Percentiles rank a stretch among this genome's conserved stretches.
phyloP scores from a whole-genome alignment of 176 grass and related monocot species.

The Musa troglodytarum region DNA sequence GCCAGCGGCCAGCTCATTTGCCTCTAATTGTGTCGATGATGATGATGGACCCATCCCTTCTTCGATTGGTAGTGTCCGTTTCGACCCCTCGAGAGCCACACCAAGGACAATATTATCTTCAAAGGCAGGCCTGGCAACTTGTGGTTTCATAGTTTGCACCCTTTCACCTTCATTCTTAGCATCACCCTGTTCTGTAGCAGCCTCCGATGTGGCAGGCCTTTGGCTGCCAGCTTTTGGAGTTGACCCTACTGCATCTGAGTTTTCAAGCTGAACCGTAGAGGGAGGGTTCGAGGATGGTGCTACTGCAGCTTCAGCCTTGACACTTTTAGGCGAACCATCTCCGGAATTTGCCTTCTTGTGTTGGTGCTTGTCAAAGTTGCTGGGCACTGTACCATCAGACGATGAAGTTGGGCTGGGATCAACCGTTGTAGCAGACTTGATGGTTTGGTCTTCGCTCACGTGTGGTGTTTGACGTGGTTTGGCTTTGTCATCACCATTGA shows the following conservation, averaged over 20 bases:
- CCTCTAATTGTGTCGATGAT: slow-evolving; percentile 35
- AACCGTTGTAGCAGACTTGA: slow-evolving; percentile 27
- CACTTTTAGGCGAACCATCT: slow-evolving; percentile 33
- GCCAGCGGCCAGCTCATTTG: slow-evolving; percentile 41
- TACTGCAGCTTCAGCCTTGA: slow-evolving; percentile 27
- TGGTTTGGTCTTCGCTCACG: slow-evolving; percentile 45
- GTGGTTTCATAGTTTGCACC: slow-evolving; percentile 7
- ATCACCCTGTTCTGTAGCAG: slow-evolving; percentile 34
- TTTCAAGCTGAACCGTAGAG: slow-evolving; percentile 21
- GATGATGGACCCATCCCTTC: slow-evolving; percentile 46
- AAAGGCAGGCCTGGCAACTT: slow-evolving; percentile 49
- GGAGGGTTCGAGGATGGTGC: slow-evolving; percentile 12
- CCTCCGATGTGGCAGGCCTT: slow-evolving; percentile 27
- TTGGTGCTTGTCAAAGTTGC: slow-evolving; percentile 59
- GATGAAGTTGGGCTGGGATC: slow-evolving; percentile 33
- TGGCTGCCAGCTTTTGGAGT: slow-evolving; percentile 28
- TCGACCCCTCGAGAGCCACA: slow-evolving; percentile 91
- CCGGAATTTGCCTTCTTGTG: slow-evolving; percentile 39
- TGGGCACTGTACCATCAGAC: slow-evolving; percentile 30
- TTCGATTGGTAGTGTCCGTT: slow-evolving; percentile 80
- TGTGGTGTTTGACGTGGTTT: slow-evolving; percentile 32
- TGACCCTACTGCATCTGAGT: slow-evolving; percentile 24
- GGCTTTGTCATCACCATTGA: slow-evolving; percentile 53
- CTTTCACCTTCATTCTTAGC: slow-evolving; percentile 50
- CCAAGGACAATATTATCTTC: slow-evolving; percentile 95